phyloP scores from a whole-genome alignment of 164 flowering plant species.

The Protea cynaroides region DNA sequence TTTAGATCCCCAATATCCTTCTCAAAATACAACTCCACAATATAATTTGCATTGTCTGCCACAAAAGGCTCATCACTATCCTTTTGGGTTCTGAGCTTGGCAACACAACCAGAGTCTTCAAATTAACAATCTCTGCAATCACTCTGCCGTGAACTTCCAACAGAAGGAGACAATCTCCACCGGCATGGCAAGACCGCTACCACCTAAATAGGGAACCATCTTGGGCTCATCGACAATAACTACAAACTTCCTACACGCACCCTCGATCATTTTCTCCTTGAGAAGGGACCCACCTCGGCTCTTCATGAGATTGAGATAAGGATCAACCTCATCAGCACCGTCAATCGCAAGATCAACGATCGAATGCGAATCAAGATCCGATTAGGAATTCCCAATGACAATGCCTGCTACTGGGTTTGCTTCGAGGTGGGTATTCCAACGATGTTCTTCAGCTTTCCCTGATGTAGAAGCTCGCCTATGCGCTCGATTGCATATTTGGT shows the following conservation, averaged over 20 bases:
- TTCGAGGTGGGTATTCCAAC: conserved; percentile 85
- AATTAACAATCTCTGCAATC: conserved; percentile 56
- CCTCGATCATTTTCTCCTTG: too few relatives aligned
- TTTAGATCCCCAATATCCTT: conserved; percentile 63
- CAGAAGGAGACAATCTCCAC: conserved; percentile 87
- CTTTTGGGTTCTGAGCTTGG: conserved; percentile 42
- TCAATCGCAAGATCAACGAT: too few relatives aligned
- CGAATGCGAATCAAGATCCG: conserved; percentile 74
- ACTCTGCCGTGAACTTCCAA: conserved; percentile 55
- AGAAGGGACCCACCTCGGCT: too few relatives aligned
- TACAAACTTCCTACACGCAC: conserved; percentile 54
- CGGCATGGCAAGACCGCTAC: conserved; percentile 76
- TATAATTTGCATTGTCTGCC: conserved; percentile 76
- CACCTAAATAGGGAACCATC: conserved; percentile 57
- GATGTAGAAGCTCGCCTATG: conserved; percentile 58
- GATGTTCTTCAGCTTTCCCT: conserved; percentile 64
- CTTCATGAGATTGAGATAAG: too few relatives aligned
- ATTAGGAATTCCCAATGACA: conserved; percentile 63
- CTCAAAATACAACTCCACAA: conserved; percentile 80
- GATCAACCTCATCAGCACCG: too few relatives aligned
- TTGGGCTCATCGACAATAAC: conserved; percentile 84
- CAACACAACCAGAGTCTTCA: conserved; percentile 57
- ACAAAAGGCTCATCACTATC: conserved; percentile 43
- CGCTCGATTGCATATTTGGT: conserved; percentile 67
- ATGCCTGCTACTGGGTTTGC: conserved; percentile 65